A percentile compares a stretch with the other conserved stretches of the same genome.
phyloP scores from a whole-genome alignment of 1,284 basidiomycete species.

The Naganishia sp. region DNA sequence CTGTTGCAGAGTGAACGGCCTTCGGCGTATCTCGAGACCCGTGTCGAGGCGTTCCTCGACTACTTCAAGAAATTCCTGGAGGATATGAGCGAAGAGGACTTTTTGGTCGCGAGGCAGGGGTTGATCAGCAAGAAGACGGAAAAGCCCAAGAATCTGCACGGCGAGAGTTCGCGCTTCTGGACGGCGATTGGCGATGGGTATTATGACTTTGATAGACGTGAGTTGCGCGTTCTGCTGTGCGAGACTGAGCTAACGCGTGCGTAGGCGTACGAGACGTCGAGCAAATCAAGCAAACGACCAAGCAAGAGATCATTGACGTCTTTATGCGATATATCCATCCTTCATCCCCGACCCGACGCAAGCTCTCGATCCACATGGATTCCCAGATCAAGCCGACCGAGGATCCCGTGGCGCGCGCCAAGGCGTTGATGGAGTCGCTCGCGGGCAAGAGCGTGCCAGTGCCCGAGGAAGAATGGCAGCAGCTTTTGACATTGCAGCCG shows the following conservation, averaged over 20 bases:
- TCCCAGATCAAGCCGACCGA: constrained; percentile 62
- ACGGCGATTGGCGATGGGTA: constrained; percentile 71
- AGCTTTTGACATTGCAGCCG: constrained; percentile 49
- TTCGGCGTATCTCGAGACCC: constrained; percentile 79
- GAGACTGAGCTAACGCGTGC: background rate
- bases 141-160: constrained; percentile 67
- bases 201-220: constrained; percentile 71
- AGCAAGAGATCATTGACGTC: constrained; percentile 74
- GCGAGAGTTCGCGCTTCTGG: constrained; percentile 69
- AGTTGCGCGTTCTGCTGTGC: constrained; percentile 45
- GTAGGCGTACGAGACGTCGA: constrained; percentile 69
- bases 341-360: constrained; percentile 67
- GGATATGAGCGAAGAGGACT: constrained; percentile 64
- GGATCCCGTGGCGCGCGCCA: constrained; percentile 63
- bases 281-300: constrained; percentile 65
- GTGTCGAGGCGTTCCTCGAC: constrained; percentile 84
- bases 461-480: constrained; percentile 57
- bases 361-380: constrained; percentile 76
- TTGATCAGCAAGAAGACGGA: constrained; percentile 71
- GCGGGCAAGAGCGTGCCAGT: constrained; percentile 60
- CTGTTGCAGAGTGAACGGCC: constrained; percentile 87
- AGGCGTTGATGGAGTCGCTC: constrained; percentile 65
- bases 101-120: constrained; percentile 65
- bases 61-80: constrained; percentile 64
- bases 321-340: constrained; percentile 74